A percentile compares a stretch with the other conserved stretches of the same genome.
Evolutionary conservation across 768 basidiomycete species (phyloP).

Genomic region (Boletus huronensis): DNA sequence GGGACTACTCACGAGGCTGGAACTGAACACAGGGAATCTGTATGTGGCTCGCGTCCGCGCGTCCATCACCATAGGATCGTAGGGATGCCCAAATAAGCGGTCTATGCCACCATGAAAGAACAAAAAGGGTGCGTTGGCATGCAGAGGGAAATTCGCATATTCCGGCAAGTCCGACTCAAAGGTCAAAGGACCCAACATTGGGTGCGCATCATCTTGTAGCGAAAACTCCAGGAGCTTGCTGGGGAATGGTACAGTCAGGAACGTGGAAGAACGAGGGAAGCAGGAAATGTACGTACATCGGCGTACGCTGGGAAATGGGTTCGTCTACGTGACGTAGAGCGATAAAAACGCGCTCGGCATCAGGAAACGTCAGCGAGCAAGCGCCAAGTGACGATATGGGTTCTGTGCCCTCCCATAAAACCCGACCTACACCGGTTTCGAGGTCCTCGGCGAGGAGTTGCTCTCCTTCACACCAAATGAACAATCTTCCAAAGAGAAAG

Average conservation of each 20-base stretch:
- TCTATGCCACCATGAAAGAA: constrained; percentile 18
- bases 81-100: constrained; percentile 4
- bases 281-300: constrained; percentile 13
- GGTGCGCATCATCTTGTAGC: constrained; percentile 9
- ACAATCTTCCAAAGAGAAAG: constrained; percentile 24
- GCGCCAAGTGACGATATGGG: constrained; percentile 20
- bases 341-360: constrained; percentile 19
- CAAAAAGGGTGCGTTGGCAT: constrained; percentile 12
- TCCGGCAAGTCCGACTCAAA: constrained; percentile 19
- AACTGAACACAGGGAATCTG: constrained; percentile 16
- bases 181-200: constrained; percentile 10
- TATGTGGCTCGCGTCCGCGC: constrained; percentile 15
- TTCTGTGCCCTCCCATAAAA: constrained; percentile 11
- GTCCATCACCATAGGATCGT: constrained; percentile 16
- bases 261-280: neutral
- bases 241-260: constrained; percentile 1
- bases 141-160: constrained; percentile 16
- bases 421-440: constrained; percentile 20
- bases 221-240: constrained; percentile 25
- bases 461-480: constrained; percentile 20
- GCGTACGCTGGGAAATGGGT: constrained; percentile 16
- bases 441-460: constrained; percentile 21
- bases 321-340: constrained; percentile 17
- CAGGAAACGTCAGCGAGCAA: constrained; percentile 17
- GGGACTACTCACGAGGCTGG: constrained; percentile 10